Conservation (phyloP, 768 basidiomycete species). For the Hygrocybe coccinea region DNA sequence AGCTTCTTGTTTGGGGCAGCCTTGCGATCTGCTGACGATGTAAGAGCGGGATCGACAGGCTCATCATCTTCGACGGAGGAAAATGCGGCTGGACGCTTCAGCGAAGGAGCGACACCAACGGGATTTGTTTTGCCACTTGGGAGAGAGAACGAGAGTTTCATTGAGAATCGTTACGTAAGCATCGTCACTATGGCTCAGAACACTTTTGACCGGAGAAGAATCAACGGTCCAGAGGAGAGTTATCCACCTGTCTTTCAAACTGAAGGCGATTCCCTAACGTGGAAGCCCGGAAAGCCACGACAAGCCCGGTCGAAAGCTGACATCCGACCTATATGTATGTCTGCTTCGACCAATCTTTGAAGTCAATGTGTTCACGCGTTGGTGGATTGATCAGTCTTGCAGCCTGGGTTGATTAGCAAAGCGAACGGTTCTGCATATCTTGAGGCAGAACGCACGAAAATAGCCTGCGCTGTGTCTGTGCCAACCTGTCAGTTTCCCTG, state of each 20-base stretch:
- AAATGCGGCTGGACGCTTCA: conserved; percentile 61
- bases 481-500: conserved; percentile 6
- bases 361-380: conserved; percentile 15
- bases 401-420: conserved; percentile 85
- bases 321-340: conserved; percentile 82
- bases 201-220: conserved; percentile 77
- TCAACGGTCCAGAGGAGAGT: conserved; percentile 88
- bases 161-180: conserved; percentile 25
- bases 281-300: conserved; percentile 38
- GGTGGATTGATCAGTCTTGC: conserved; percentile 55
- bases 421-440: conserved; percentile 97
- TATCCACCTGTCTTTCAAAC: conserved; percentile 56
- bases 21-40: conserved; percentile 36
- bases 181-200: conserved; percentile 37
- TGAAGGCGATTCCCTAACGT: conserved; percentile 26
- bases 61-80: conserved; percentile 62
- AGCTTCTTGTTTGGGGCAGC: conserved; percentile 50
- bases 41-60: conserved; percentile 44
- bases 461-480: conserved; percentile 92
- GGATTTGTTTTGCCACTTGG: conserved; percentile 48
- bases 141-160: conserved; percentile 92
- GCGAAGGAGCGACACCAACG: conserved; percentile 38
- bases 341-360: neutral
- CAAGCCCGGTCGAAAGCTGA: conserved; percentile 52
- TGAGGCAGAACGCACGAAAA: conserved; percentile 85